Base-by-base conservation (phyloP, 768 basidiomycete species). In the Tulasnella sp. region DNA sequence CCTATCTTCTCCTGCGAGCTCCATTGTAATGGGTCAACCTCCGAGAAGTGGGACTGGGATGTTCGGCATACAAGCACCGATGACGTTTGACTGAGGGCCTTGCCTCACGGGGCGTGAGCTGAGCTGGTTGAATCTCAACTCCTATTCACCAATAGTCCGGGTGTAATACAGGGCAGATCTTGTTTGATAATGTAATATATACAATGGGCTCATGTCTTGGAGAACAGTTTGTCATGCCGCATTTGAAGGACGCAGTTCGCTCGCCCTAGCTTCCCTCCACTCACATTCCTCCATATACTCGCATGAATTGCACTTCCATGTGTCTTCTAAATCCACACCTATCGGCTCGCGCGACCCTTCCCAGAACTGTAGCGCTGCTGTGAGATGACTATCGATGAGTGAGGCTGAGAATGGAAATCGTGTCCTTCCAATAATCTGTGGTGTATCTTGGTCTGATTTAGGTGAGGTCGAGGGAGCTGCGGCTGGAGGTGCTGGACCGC, bases 1-100 rank as follows among this genome's bases (percentile, higher is more conserved):
- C 68, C 76, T 97, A 64, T 80, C 82, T 19, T 86, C 86, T 21
- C 95, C 95, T 2, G 93, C 93, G 3, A 87, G 91, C 0, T 90
- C 84, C 69, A 86, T 99, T 70, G 94, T 97, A 30, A 65, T 96
- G 61, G 95, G 95, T 44, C 79, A 85, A 63, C 89, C 92, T 8
- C 88, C 81, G 68, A 74, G 77, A 53, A 90, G 85, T n/a, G 95
- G 95, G n/a, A 98, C 95, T 23, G 96, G 94, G 3, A 82, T 83
- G 32, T 99, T 98, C 66, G 94, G 92, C 69, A 80, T 98, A 42
- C 80, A 89, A 59, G 81, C 62, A n/a, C 59, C 58, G 13, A 11
- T 59, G 29, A 27, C 34, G 19, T 4, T 27, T 19, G 26, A 48
- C 45, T 38, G 34, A 38, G 5, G n/a, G n/a, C n/a, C n/a, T n/a